These are phyloP conservation scores for Neurospora hispaniola DNA, from an alignment of 495 filamentous ascomycete species.

Conservation along the genomic window DNA sequence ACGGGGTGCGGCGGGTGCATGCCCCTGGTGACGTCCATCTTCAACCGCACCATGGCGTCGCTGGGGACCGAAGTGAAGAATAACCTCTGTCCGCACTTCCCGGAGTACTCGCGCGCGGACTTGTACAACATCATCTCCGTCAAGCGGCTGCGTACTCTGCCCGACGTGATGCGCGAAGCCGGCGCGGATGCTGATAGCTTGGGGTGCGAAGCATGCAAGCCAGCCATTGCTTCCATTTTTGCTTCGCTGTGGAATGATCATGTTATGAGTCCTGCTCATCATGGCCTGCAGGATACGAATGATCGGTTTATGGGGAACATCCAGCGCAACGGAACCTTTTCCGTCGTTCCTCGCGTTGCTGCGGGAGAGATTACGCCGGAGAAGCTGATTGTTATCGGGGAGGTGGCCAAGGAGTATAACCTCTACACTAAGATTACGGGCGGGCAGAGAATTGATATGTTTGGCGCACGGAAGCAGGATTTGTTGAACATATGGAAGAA, in stretches of 20 bases:
- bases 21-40: conserved; percentile 84
- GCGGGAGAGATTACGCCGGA: conserved; percentile 90
- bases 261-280: conserved; percentile 62
- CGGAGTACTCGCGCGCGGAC: conserved; percentile 69
- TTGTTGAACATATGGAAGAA: conserved; percentile 80
- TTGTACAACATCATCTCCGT: conserved; percentile 84
- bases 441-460: conserved; percentile 92
- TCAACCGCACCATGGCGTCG: conserved; percentile 82
- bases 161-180: conserved; percentile 71
- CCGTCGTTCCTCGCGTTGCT: conserved; percentile 75
- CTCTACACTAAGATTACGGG: conserved; percentile 95
- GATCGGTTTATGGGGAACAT: conserved; percentile 91
- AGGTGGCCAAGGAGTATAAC: conserved; percentile 78
- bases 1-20: conserved; percentile 93
- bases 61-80: conserved; percentile 92
- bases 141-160: conserved; percentile 65
- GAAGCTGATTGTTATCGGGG: conserved; percentile 78
- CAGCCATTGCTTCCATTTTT: conserved; percentile 75
- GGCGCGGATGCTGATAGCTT: conserved; percentile 64
- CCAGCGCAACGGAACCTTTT: conserved; percentile 88
- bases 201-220: conserved; percentile 93
- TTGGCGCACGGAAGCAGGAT: conserved; percentile 88
- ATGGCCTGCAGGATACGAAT: conserved; percentile 89
- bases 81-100: conserved; percentile 76
- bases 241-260: conserved; percentile 79